Evolutionary conservation across 1,284 basidiomycete genomes (phyloP).

Genomic region (Moniliophthora roreri): DNA sequence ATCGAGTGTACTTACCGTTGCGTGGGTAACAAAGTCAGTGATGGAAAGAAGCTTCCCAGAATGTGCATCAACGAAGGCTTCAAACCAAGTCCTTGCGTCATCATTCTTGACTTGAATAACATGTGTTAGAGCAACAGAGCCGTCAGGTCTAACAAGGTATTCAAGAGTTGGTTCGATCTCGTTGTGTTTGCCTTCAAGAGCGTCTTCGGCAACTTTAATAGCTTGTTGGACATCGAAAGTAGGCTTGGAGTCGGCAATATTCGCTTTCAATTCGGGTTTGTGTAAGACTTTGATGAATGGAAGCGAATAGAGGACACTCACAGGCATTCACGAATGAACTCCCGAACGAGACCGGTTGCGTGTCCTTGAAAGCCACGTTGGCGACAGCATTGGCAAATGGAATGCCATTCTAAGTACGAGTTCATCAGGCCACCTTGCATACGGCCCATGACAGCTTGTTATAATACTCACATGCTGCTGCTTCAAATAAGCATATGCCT

Average conservation of each 20-base stretch:
- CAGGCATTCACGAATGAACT: conserved; percentile 49
- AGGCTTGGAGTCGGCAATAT: conserved; percentile 37
- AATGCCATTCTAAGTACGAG: conserved; percentile 35
- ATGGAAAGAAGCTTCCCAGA: conserved; percentile 48
- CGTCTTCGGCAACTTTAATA: conserved; percentile 37
- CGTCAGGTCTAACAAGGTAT: conserved; percentile 45
- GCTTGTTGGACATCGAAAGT: conserved; percentile 35
- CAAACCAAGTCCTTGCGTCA: conserved; percentile 54
- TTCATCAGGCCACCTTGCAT: background rate
- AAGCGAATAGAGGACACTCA: conserved; percentile 24
- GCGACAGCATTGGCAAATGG: conserved; percentile 48
- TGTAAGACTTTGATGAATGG: background rate
- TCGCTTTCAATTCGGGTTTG: conserved; percentile 24
- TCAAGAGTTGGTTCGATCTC: conserved; percentile 43
- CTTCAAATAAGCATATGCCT: no score
- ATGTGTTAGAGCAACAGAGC: conserved; percentile 49
- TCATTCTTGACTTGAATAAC: conserved; percentile 59
- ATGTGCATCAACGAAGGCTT: conserved; percentile 63
- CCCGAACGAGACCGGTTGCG: conserved; percentile 45
- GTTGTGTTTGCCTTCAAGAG: conserved; percentile 42
- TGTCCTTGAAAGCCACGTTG: conserved; percentile 41
- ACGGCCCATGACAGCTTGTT: no score
- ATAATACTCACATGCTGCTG: no score
- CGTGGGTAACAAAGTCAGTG: conserved; percentile 50
- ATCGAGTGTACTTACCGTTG: conserved; percentile 38